These are phyloP conservation scores for Arabidopsis lyrata DNA, from an alignment of 441 rosid genomes.

Conservation along the genomic window DNA sequence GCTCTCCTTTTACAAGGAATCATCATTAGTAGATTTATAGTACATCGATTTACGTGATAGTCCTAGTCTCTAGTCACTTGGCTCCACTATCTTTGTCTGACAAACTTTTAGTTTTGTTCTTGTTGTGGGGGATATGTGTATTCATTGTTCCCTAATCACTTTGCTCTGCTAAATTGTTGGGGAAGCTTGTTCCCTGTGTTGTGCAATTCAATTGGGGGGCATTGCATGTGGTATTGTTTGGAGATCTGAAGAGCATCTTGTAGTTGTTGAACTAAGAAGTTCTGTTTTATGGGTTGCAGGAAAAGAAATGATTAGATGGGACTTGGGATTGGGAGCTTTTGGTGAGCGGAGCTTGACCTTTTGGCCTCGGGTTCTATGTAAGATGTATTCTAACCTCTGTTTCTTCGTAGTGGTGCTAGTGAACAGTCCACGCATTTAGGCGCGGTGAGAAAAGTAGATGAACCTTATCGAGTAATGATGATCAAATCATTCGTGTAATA, in stretches of 20 bases:
- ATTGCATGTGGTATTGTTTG: slow-evolving; percentile 10
- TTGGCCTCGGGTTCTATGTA: slow-evolving; percentile 7
- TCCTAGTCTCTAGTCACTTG: not conserved
- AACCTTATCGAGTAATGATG: slow-evolving; percentile 20
- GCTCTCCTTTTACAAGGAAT: too few species aligned
- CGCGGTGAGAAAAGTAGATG: slow-evolving; percentile 1
- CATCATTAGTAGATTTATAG: too few species aligned
- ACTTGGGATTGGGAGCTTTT: not conserved
- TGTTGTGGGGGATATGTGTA: too few species aligned
- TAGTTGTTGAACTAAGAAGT: slow-evolving; percentile 12
- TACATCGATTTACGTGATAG: not conserved
- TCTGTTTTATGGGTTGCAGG: slow-evolving; percentile 29
- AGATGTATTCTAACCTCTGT: slow-evolving; percentile 15
- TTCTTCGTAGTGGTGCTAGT: slow-evolving; percentile 28
- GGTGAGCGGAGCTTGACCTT: slow-evolving; percentile 16
- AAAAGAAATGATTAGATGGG: slow-evolving; percentile 10
- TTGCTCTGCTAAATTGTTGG: too few species aligned
- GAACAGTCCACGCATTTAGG: slow-evolving; percentile 18
- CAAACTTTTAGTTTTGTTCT: too few species aligned
- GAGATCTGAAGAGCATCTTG: not conserved
- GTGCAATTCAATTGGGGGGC: too few species aligned
- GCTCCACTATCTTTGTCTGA: not conserved
- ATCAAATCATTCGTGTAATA: slow-evolving; percentile 13
- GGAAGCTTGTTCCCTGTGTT: too few species aligned
- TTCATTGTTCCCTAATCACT: too few species aligned